phyloP scores from a whole-genome alignment of 352 stramenopile species.

The Phytophthora sojae region DNA sequence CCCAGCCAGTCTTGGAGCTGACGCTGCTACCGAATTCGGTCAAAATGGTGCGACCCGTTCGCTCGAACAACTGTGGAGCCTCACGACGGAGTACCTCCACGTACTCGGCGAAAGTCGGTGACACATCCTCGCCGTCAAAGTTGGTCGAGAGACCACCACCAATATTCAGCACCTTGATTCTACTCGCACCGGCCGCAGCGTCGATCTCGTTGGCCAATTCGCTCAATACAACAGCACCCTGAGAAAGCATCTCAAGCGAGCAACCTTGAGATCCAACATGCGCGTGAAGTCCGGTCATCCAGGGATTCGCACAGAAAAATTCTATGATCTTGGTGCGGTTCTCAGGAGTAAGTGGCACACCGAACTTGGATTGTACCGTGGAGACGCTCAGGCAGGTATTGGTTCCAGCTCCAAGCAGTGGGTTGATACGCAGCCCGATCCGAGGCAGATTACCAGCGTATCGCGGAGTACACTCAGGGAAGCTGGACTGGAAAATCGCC shows the following conservation, averaged over 20 bases:
- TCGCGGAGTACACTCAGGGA: conserved; percentile 61
- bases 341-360: conserved; percentile 71
- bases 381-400: conserved; percentile 91
- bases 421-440: conserved; percentile 93
- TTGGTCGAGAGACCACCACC: conserved; percentile 92
- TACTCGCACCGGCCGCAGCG: conserved; percentile 64
- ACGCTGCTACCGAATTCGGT: conserved; percentile 93
- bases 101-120: conserved; percentile 87
- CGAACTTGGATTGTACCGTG: conserved; percentile 93
- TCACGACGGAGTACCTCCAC: conserved; percentile 69
- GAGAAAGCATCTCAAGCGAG: conserved; percentile 87
- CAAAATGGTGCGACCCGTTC: conserved; percentile 78
- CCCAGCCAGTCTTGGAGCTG: conserved; percentile 88
- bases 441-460: conserved; percentile 70
- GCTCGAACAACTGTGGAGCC: conserved; percentile 87
- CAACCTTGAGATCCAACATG: conserved; percentile 90
- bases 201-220: conserved; percentile 90
- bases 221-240: conserved; percentile 70
- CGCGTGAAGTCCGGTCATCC: conserved; percentile 90
- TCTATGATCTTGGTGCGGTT: conserved; percentile 70
- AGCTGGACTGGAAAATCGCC: conserved; percentile 90
- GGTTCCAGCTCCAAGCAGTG: conserved; percentile 86
- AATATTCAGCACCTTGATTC: conserved; percentile 91
- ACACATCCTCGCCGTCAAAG: conserved; percentile 79
- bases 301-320: conserved; percentile 86